Conservation (phyloP, 2,329 filamentous ascomycete genomes). For the Lachnellula arida region DNA sequence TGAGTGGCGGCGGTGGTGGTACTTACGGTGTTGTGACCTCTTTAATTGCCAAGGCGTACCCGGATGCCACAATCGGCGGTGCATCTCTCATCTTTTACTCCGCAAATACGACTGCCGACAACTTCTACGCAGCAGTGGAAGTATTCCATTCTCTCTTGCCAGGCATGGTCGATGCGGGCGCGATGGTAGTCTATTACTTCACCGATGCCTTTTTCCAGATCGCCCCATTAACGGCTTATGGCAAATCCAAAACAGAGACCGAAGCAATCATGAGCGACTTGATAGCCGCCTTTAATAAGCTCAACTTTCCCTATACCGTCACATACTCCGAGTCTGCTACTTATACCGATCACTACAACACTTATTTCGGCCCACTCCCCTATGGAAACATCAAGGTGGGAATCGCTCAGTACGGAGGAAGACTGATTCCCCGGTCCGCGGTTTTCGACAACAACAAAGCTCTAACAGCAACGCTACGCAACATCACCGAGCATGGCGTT, state of each 20-base stretch:
- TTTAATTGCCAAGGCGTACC: conserved; percentile 49
- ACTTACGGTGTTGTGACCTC: conserved; percentile 54
- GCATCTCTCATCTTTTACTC: conserved; percentile 41
- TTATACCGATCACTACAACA: conserved; percentile 30
- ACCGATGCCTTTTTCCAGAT: conserved; percentile 44
- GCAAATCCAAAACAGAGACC: conserved; percentile 40
- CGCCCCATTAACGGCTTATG: conserved; percentile 43
- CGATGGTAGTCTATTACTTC: conserved; percentile 46
- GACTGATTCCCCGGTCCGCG: conserved; percentile 38
- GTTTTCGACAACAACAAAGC: conserved; percentile 26
- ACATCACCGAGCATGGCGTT: conserved; percentile 33
- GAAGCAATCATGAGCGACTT: conserved; percentile 44
- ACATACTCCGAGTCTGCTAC: conserved; percentile 19
- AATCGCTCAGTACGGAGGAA: conserved; percentile 38
- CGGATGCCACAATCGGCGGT: conserved; percentile 39
- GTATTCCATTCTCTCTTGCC: conserved; percentile 43
- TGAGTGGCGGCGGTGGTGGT: conserved; percentile 54
- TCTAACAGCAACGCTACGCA: conserved; percentile 26
- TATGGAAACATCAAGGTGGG: conserved; percentile 24
- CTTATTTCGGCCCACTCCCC: conserved; percentile 30
- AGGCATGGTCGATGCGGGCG: conserved; percentile 44
- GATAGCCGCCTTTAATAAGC: conserved; percentile 35
- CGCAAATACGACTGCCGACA: conserved; percentile 33
- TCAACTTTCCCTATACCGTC: conserved; percentile 32
- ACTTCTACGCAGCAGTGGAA: conserved; percentile 45